Conservation (phyloP, 164 flowering plant species). For the Macadamia tetraphylla region DNA sequence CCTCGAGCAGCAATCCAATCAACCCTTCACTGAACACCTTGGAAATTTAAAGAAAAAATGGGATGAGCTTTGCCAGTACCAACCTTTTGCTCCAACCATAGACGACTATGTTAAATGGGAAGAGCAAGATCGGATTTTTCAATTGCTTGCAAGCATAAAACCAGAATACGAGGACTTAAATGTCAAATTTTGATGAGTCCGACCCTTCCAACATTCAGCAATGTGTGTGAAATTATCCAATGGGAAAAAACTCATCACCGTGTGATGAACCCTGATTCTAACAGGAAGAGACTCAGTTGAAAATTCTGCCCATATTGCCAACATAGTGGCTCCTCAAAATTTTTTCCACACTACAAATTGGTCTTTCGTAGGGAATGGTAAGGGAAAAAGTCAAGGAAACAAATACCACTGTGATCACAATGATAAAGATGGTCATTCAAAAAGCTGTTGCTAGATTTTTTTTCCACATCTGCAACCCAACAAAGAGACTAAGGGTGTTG, state of each 20-base stretch:
- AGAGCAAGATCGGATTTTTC: conserved; percentile 9
- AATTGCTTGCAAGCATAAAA: neutral
- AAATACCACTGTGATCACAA: conserved; percentile 1
- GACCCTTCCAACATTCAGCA: conserved; percentile 2
- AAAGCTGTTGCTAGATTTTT: conserved; percentile 5
- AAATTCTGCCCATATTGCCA: neutral
- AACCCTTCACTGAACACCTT: too few relatives aligned
- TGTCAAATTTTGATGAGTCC: conserved; percentile 14
- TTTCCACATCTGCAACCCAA: conserved; percentile 8
- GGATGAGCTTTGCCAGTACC: conserved; percentile 11
- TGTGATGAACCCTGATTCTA: conserved; percentile 7
- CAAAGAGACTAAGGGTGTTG: neutral
- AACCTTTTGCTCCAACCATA: conserved; percentile 3
- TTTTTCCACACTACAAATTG: too few relatives aligned
- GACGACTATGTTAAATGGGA: conserved; percentile 10
- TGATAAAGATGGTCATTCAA: conserved; percentile 1
- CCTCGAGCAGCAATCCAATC: too few relatives aligned
- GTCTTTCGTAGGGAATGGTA: neutral
- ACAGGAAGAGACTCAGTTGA: neutral
- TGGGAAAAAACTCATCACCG: conserved; percentile 6
- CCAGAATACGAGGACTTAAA: conserved; percentile 6
- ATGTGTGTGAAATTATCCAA: conserved; percentile 9
- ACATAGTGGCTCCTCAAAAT: too few relatives aligned
- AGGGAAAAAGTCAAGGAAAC: neutral
- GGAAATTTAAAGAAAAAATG: conserved; percentile 1